Evolutionary conservation across 179 eudicot species (phyloP).

Genomic region (Patellifolia procumbens): DNA sequence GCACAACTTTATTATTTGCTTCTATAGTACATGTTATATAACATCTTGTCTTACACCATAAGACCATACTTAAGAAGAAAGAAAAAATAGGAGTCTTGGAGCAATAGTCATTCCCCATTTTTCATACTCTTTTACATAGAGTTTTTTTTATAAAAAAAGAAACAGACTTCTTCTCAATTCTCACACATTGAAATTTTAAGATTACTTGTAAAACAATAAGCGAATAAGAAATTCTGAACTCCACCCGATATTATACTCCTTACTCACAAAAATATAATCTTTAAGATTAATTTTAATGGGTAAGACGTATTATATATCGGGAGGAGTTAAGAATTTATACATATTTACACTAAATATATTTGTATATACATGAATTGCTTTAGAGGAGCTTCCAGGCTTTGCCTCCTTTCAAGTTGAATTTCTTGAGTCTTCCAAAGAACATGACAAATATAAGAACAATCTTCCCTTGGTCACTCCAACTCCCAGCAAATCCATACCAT

Average conservation of each 20-base stretch:
- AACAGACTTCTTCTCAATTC: no score
- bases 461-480: conserved; percentile 60
- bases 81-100: neutral
- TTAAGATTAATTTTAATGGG: neutral
- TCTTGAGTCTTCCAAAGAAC: conserved; percentile 69
- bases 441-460: conserved; percentile 56
- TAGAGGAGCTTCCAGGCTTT: conserved; percentile 50
- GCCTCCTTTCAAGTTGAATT: conserved; percentile 51
- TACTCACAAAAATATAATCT: neutral
- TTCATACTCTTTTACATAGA: no score
- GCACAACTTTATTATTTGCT: neutral
- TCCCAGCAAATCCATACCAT: conserved; percentile 52
- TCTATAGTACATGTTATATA: neutral
- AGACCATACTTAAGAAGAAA: neutral
- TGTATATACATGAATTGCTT: neutral
- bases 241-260: conserved; percentile 18
- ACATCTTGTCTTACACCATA: neutral
- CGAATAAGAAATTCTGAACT: neutral
- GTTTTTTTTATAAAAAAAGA: no score
- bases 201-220: neutral
- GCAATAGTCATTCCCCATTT: no score
- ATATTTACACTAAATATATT: neutral
- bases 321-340: conserved; percentile 1
- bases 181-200: no score
- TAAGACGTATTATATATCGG: conserved; percentile 4